Conservation (phyloP, 768 basidiomycete genomes). For the Phylloporus arenicola region DNA sequence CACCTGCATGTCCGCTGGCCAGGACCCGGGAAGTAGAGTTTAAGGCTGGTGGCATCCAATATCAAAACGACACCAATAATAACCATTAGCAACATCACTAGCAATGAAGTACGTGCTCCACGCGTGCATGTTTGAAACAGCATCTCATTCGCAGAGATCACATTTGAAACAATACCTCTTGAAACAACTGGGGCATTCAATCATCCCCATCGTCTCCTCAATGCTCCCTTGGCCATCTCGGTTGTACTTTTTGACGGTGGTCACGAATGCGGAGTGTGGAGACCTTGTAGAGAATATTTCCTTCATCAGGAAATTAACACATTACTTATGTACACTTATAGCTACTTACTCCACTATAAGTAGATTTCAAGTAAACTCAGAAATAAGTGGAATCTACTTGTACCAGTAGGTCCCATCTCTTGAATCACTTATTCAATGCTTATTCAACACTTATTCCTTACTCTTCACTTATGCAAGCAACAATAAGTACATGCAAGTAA, state of each 20-base stretch:
- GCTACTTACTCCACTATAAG: conserved; percentile 4
- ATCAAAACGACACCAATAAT: no score
- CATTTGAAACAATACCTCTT: neutral
- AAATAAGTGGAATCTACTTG: no score
- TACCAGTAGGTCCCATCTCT: no score
- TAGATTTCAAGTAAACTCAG: neutral
- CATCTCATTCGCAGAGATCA: neutral
- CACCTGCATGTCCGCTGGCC: conserved; percentile 26
- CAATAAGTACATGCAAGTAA: no score
- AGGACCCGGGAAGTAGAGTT: conserved; percentile 21
- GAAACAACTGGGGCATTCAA: conserved; percentile 4
- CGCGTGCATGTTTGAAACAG: no score
- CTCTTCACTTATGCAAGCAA: no score
- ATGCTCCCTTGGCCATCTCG: neutral
- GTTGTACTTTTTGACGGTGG: conserved; percentile 4
- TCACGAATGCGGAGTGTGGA: conserved; percentile 4
- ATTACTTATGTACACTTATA: conserved; percentile 12
- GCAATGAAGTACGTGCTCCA: neutral
- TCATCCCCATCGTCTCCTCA: conserved; percentile 1
- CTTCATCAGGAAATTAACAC: neutral
- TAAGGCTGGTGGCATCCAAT: conserved; percentile 4
- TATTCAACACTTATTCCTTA: no score
- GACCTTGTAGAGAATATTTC: conserved; percentile 5
- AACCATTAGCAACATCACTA: neutral
- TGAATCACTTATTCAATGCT: no score